Evolutionary conservation across 2,329 filamentous ascomycete species (phyloP), one percentile per base, ranked within the genome.

Genomic region (Fusarium poae): DNA sequence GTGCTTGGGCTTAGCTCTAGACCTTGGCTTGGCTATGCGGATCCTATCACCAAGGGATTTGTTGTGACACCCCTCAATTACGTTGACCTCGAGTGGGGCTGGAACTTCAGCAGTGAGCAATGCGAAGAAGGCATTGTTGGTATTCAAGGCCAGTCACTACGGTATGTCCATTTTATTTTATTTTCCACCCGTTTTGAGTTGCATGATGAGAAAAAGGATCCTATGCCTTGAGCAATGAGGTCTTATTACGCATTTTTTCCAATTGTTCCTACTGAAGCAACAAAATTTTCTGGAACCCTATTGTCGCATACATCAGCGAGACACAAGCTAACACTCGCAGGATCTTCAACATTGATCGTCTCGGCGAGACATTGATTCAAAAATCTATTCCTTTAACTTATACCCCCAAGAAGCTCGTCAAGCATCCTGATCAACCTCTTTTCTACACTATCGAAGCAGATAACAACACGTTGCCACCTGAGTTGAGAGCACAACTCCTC

Each of bases 201-300:
- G 74, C 91, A 89, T 92, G 92, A 91, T 92, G 79, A 85, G 80
- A 81, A 80, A 83, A 40, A 61, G 84, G 84, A 84, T 82, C 85
- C 85, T 85, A 87, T 72, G 85, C 85, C 79, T 68, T 67, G 75
- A 77, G 85, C 84, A 62, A 84, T 88, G 86, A 89, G 86, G 85
- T 75, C 73, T 79, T 78, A 80, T 81, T 81, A 84, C 80, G 79
- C 80, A 81, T 82, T 85, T 72, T 84, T 84, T 83, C 84, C 93
- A 97, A 97, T 97, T 97, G 94, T 97, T 97, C 93, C 93, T 97
- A 89, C 94, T 97, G 94, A 97, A 79, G 80, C 76, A 71, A 60
- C 57, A 51, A 16, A 54, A 10, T 13, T 37, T 10, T 27, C 35
- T 37, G 29, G 34, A 57, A 71, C 58, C 54, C 74, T 76, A 57